A percentile compares a stretch with the other conserved stretches of the same genome.
Evolutionary conservation across 345 rosid genomes (phyloP).

Genomic region (Xanthoceras sorbifolium): DNA sequence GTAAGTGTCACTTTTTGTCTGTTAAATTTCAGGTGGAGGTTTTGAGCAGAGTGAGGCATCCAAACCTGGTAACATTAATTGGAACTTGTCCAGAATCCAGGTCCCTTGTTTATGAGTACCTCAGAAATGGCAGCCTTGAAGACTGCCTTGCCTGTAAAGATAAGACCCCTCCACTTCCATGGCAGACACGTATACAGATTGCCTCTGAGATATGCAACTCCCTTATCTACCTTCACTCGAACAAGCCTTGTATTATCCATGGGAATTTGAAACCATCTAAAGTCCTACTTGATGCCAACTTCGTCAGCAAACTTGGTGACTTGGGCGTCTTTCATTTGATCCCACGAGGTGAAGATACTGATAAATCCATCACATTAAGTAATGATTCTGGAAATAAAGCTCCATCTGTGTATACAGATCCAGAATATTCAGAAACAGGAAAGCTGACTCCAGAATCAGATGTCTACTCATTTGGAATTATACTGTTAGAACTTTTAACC

Average conservation of each 20-base stretch:
- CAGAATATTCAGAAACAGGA: conserved; percentile 52
- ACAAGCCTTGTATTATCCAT: conserved; percentile 69
- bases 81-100: conserved; percentile 84
- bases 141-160: conserved; percentile 56
- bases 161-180: conserved; percentile 56
- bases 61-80: conserved; percentile 70
- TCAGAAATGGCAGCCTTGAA: conserved; percentile 71
- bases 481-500: conserved; percentile 75
- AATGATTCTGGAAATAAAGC: conserved; percentile 15
- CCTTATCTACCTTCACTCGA: conserved; percentile 84
- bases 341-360: conserved; percentile 30
- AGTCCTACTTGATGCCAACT: conserved; percentile 73
- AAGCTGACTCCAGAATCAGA: conserved; percentile 63
- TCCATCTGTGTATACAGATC: conserved; percentile 47
- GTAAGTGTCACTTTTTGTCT: conserved; percentile 2
- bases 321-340: conserved; percentile 60
- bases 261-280: conserved; percentile 84
- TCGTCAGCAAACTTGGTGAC: conserved; percentile 65
- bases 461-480: conserved; percentile 72
- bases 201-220: conserved; percentile 82
- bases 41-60: conserved; percentile 85
- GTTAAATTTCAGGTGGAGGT: conserved; percentile 59
- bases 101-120: conserved; percentile 77
- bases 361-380: not conserved
- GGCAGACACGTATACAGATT: conserved; percentile 65